Evolutionary conservation across 2,329 filamentous ascomycete genomes (phyloP).

Genomic region (Aspergillus glaucus): DNA sequence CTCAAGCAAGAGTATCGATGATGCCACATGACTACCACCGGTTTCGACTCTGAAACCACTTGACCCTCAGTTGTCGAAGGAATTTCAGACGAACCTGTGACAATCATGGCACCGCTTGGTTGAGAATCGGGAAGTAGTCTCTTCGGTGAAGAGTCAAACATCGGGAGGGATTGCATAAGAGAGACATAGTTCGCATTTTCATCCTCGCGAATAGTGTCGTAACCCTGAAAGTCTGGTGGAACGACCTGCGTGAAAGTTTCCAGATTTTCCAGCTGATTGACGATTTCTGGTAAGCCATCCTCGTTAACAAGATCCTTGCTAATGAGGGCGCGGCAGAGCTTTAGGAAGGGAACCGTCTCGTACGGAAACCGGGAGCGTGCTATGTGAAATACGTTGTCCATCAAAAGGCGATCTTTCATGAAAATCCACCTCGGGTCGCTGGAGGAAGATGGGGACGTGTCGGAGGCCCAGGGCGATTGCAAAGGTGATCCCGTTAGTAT

Average conservation of each 20-base stretch:
- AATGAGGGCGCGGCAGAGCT: conserved; percentile 61
- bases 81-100: conserved; percentile 32
- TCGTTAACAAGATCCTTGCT: conserved; percentile 39
- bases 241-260: conserved; percentile 71
- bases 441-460: conserved; percentile 11
- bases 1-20: conserved; percentile 71
- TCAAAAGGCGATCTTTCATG: conserved; percentile 51
- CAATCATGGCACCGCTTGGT: conserved; percentile 27
- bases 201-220: conserved; percentile 74
- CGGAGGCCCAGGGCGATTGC: conserved; percentile 13
- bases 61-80: conserved; percentile 37
- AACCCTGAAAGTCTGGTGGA: conserved; percentile 65
- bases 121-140: conserved; percentile 16
- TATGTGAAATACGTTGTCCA: conserved; percentile 57
- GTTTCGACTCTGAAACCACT: conserved; percentile 71
- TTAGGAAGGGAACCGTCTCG: conserved; percentile 73
- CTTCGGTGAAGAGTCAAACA: conserved; percentile 29
- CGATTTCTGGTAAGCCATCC: conserved; percentile 48
- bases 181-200: conserved; percentile 75
- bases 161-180: conserved; percentile 53
- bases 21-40: conserved; percentile 68
- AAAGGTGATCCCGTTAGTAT: conserved; percentile 48
- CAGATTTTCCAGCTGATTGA: conserved; percentile 62
- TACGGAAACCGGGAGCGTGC: conserved; percentile 76
- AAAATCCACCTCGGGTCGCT: conserved; percentile 46